phyloP scores from a whole-genome alignment of 352 stramenopile genomes.

The Phytophthora tubulina region DNA sequence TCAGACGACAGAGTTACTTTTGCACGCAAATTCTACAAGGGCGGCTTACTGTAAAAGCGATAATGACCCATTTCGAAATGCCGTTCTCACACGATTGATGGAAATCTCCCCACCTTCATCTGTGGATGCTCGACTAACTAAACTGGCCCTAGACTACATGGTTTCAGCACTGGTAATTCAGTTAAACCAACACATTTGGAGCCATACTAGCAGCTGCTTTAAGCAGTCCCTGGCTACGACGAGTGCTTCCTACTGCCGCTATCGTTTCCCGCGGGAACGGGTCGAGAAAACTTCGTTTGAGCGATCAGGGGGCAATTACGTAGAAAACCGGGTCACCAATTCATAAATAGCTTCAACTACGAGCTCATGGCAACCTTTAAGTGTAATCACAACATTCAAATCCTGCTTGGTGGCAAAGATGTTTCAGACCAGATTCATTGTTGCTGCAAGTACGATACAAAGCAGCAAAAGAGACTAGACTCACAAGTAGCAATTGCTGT shows the following conservation, averaged over 20 bases:
- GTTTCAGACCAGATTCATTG: conserved; percentile 8
- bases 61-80: conserved; percentile 1
- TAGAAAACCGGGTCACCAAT: not conserved
- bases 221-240: conserved; percentile 5
- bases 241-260: not conserved
- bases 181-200: too few species aligned
- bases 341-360: conserved; percentile 16
- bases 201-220: too few species aligned
- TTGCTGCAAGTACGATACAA: conserved; percentile 22
- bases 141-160: conserved; percentile 1
- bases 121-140: not conserved
- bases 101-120: not conserved
- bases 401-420: conserved; percentile 11
- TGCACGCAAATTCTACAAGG: not conserved
- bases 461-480: conserved; percentile 4
- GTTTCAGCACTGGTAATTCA: conserved; percentile 2
- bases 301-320: not conserved
- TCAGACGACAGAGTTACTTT: too few species aligned
- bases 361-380: conserved; percentile 5
- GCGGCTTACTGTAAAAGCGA: not conserved
- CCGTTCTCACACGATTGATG: not conserved
- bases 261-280: conserved; percentile 1
- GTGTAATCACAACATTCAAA: too few species aligned
- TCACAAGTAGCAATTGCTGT: conserved; percentile 5
- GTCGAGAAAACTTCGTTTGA: too few species aligned